phyloP scores from a whole-genome alignment of 768 basidiomycete genomes.

The Gautieria morchelliformis region DNA sequence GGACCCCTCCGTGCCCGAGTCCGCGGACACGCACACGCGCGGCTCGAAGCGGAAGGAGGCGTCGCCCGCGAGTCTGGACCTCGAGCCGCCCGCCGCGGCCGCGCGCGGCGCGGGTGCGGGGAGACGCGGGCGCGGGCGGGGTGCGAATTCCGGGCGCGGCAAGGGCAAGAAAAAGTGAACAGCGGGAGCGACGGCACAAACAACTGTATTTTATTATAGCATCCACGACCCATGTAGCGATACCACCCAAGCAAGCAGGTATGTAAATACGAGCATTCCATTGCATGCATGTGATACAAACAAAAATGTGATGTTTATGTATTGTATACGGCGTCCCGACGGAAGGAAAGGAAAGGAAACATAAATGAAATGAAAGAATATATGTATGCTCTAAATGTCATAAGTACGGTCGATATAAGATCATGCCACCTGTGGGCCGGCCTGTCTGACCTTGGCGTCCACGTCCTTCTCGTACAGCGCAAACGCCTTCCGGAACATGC shows the following conservation, averaged over 20 bases:
- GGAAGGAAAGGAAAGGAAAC: too few species aligned
- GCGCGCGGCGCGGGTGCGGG: conserved; percentile 26
- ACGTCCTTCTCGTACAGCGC: conserved; percentile 86
- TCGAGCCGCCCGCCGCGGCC: conserved; percentile 37
- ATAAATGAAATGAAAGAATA: background rate
- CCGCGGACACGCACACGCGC: conserved; percentile 1
- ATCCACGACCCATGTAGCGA: too few species aligned
- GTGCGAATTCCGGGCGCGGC: conserved; percentile 27
- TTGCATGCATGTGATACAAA: background rate
- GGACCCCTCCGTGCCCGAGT: background rate
- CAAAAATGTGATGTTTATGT: too few species aligned
- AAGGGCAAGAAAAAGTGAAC: conserved; percentile 10
- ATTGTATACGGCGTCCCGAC: background rate
- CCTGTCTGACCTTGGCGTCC: conserved; percentile 64
- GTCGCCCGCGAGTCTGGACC: conserved; percentile 15
- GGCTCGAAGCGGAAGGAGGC: conserved; percentile 46
- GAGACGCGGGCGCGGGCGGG: conserved; percentile 27
- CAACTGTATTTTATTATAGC: too few species aligned
- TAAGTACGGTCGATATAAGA: too few species aligned
- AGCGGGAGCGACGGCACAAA: background rate
- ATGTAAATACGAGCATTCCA: background rate
- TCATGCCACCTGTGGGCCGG: conserved; percentile 49
- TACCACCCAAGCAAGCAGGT: background rate
- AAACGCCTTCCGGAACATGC: conserved; percentile 94
- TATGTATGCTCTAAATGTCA: too few species aligned